Evolutionary conservation across 2,329 filamentous ascomycete genomes (phyloP).

Genomic region (Fusarium sp.): DNA sequence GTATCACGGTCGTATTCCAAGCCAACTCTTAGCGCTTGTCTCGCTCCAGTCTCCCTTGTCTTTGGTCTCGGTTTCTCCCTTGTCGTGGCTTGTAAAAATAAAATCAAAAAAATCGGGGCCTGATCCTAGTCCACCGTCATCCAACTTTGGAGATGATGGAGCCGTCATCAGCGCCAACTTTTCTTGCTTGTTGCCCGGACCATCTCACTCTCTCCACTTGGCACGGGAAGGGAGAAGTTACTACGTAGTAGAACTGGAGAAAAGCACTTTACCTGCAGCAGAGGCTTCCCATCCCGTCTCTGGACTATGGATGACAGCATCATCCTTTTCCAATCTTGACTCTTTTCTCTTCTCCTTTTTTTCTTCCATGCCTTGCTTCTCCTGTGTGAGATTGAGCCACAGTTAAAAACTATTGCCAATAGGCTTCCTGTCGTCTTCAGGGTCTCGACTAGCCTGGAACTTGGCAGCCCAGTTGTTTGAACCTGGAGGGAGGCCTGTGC

Average conservation of each 20-base stretch:
- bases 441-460: slow-evolving; percentile 19
- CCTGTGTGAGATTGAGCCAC: background rate
- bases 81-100: slow-evolving; percentile 16
- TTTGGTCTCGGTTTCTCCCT: slow-evolving; percentile 18
- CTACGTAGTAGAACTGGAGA: slow-evolving; percentile 19
- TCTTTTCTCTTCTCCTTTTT: slow-evolving; percentile 9
- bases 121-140: background rate
- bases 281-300: background rate
- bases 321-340: slow-evolving; percentile 1
- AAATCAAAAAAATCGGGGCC: background rate
- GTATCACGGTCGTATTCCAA: slow-evolving; percentile 7
- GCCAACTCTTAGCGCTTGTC: slow-evolving; percentile 9
- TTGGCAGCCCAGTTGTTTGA: background rate
- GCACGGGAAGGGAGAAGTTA: background rate
- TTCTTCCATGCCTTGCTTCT: background rate
- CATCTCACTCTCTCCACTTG: slow-evolving; percentile 16
- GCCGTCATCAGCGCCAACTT: slow-evolving; percentile 31
- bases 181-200: background rate
- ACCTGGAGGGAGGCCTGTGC: slow-evolving; percentile 3
- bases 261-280: slow-evolving; percentile 36
- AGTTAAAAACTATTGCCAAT: slow-evolving; percentile 17
- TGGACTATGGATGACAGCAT: slow-evolving; percentile 5
- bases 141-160: background rate
- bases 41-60: slow-evolving; percentile 28
- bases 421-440: slow-evolving; percentile 8